Percentiles rank a stretch among this genome's conserved stretches.
Evolutionary conservation across 805 yeast species (phyloP).

Genomic region (Tetrapisispora arboricola): DNA sequence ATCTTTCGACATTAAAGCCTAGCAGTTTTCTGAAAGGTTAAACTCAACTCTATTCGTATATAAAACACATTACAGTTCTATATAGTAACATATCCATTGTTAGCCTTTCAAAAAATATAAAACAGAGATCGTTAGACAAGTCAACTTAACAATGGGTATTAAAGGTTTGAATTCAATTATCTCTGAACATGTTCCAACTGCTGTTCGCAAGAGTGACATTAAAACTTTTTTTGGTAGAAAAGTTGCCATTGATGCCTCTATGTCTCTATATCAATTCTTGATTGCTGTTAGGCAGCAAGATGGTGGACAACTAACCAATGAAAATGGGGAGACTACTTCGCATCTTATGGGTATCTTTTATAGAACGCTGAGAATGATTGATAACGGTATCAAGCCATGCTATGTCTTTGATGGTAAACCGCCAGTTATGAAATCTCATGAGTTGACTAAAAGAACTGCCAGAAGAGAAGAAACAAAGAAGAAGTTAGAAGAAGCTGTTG

Average conservation of each 20-base stretch:
- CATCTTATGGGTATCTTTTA: slow-evolving; percentile 96
- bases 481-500: slow-evolving; percentile 63
- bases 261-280: slow-evolving; percentile 91
- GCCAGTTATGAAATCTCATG: slow-evolving; percentile 88
- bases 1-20: too few species aligned
- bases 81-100: too few species aligned
- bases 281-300: slow-evolving; percentile 96
- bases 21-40: too few species aligned
- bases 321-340: slow-evolving; percentile 84
- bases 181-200: slow-evolving; percentile 80
- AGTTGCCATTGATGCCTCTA: slow-evolving; percentile 94
- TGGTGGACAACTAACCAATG: slow-evolving; percentile 85
- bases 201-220: slow-evolving; percentile 69
- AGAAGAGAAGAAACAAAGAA: slow-evolving; percentile 77
- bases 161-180: slow-evolving; percentile 80
- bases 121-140: too few species aligned
- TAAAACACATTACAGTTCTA: too few species aligned
- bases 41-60: too few species aligned
- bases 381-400: slow-evolving; percentile 89
- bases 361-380: slow-evolving; percentile 81
- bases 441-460: slow-evolving; percentile 72
- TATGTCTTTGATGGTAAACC: slow-evolving; percentile 98
- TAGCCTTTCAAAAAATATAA: too few species aligned
- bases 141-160: slow-evolving; percentile 35
- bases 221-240: slow-evolving; percentile 85